A percentile compares a stretch with the other conserved stretches of the same genome.
phyloP scores from a whole-genome alignment of 2,329 filamentous ascomycete species.

The Aspergillus ochraceoroseus region DNA sequence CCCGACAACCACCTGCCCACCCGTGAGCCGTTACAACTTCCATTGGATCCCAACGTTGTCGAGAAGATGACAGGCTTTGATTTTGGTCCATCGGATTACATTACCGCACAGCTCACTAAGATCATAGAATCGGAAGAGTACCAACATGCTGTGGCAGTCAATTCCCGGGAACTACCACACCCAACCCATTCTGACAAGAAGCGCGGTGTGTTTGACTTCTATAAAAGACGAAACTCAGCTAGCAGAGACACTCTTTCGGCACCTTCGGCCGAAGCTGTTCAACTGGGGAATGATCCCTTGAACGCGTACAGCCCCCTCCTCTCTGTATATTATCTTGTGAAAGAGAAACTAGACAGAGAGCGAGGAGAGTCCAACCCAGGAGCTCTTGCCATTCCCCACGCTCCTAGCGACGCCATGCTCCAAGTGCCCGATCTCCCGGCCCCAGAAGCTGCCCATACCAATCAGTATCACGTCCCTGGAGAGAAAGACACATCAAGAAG shows the following conservation, averaged over 20 bases:
- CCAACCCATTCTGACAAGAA: constrained; percentile 66
- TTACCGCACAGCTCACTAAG: constrained; percentile 73
- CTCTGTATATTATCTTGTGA: constrained; percentile 94
- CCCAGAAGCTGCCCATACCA: constrained; percentile 85
- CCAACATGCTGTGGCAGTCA: constrained; percentile 70
- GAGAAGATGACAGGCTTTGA: constrained; percentile 97
- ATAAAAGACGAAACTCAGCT: constrained; percentile 85
- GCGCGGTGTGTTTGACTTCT: constrained; percentile 92
- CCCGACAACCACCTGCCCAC: constrained; percentile 84
- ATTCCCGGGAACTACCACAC: constrained; percentile 61
- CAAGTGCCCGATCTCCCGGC: constrained; percentile 70
- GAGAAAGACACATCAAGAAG: constrained; percentile 81
- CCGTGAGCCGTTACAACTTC: constrained; percentile 78
- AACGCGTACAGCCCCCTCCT: constrained; percentile 91
- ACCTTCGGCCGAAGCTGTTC: constrained; percentile 79
- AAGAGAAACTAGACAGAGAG: constrained; percentile 86
- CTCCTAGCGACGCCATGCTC: constrained; percentile 53
- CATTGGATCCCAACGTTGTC: constrained; percentile 76
- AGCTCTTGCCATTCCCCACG: constrained; percentile 53
- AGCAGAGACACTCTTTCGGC: constrained; percentile 81
- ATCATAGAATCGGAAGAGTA: constrained; percentile 94
- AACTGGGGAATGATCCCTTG: constrained; percentile 76
- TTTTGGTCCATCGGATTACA: constrained; percentile 81
- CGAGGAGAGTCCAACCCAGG: constrained; percentile 56
- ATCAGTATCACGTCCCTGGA: constrained; percentile 83